Evolutionary conservation across 2,329 filamentous ascomycete genomes (phyloP).

Genomic region (Catunica adiposa): DNA sequence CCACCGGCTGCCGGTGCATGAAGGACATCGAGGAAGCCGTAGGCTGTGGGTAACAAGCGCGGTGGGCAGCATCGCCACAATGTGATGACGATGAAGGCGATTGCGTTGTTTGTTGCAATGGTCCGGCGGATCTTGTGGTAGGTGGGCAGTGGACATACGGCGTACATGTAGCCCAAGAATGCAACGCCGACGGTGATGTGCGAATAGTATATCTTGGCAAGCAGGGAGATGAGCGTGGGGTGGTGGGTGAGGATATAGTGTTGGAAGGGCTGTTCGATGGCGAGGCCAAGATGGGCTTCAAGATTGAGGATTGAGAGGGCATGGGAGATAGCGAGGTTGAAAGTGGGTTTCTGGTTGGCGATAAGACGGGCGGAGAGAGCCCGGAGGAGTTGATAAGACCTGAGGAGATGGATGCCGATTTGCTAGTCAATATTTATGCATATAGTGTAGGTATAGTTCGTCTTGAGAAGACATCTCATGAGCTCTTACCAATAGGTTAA

Average conservation of each 20-base stretch:
- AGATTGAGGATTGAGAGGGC: conserved; percentile 25
- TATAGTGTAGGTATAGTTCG: neutral
- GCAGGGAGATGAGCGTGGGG: conserved; percentile 23
- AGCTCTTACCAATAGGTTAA: conserved; percentile 22
- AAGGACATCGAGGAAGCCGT: conserved; percentile 31
- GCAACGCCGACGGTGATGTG: conserved; percentile 29
- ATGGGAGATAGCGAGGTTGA: conserved; percentile 24
- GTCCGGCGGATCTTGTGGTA: conserved; percentile 30
- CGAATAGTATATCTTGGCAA: conserved; percentile 29
- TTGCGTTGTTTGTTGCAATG: conserved; percentile 30
- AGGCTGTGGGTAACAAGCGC: conserved; percentile 28
- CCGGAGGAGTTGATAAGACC: conserved; percentile 28
- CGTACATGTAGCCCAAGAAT: conserved; percentile 33
- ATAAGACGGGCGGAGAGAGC: conserved; percentile 28
- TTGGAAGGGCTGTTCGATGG: conserved; percentile 26
- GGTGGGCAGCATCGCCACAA: conserved; percentile 32
- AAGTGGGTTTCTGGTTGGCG: conserved; percentile 23
- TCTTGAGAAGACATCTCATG: neutral
- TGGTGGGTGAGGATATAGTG: conserved; percentile 23
- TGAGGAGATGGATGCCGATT: conserved; percentile 8
- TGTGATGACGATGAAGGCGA: conserved; percentile 32
- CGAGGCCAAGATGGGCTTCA: conserved; percentile 24
- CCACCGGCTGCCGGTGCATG: conserved; percentile 20
- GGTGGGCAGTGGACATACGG: conserved; percentile 24
- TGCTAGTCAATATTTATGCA: neutral